phyloP scores from a whole-genome alignment of 371 early-diverging fungal species.

The Fennellomyces sp. region DNA sequence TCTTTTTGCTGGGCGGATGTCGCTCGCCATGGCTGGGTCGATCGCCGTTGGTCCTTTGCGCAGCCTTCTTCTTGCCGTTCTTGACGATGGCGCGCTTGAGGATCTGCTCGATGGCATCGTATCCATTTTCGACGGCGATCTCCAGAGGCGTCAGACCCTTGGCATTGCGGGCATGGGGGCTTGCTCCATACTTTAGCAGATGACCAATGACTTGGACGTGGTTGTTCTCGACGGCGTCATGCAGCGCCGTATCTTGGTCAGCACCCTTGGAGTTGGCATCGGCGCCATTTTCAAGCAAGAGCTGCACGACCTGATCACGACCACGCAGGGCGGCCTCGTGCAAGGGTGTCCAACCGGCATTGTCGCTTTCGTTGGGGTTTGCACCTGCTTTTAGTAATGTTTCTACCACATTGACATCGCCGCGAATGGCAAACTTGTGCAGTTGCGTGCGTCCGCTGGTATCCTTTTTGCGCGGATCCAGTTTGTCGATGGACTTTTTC shows the following conservation, averaged over 20 bases:
- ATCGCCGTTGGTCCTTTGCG: neutral
- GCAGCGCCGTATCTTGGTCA: slow-evolving; percentile 78
- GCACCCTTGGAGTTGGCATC: slow-evolving; percentile 71
- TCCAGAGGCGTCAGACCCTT: slow-evolving; percentile 60
- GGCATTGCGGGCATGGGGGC: slow-evolving; percentile 48
- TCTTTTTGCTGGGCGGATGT: too few relatives aligned
- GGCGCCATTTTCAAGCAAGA: slow-evolving; percentile 75
- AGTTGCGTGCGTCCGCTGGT: slow-evolving; percentile 61
- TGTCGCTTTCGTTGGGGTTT: slow-evolving; percentile 70
- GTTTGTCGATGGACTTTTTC: slow-evolving; percentile 9
- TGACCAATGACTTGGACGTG: slow-evolving; percentile 64
- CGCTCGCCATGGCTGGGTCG: too few relatives aligned
- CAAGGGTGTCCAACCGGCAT: slow-evolving; percentile 79
- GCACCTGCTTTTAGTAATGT: slow-evolving; percentile 71
- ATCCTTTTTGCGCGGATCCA: slow-evolving; percentile 54
- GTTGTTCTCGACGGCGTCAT: slow-evolving; percentile 78
- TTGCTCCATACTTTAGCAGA: slow-evolving; percentile 65
- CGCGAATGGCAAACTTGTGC: slow-evolving; percentile 56
- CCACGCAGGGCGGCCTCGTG: slow-evolving; percentile 81
- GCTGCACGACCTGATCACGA: slow-evolving; percentile 57
- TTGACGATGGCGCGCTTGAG: slow-evolving; percentile 10
- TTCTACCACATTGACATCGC: slow-evolving; percentile 57
- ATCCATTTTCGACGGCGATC: slow-evolving; percentile 55
- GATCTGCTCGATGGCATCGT: slow-evolving; percentile 33
- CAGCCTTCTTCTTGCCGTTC: slow-evolving; percentile 10